Evolutionary conservation across 2,329 filamentous ascomycete genomes (phyloP).

Genomic region (Scleromitrula shiraiana): DNA sequence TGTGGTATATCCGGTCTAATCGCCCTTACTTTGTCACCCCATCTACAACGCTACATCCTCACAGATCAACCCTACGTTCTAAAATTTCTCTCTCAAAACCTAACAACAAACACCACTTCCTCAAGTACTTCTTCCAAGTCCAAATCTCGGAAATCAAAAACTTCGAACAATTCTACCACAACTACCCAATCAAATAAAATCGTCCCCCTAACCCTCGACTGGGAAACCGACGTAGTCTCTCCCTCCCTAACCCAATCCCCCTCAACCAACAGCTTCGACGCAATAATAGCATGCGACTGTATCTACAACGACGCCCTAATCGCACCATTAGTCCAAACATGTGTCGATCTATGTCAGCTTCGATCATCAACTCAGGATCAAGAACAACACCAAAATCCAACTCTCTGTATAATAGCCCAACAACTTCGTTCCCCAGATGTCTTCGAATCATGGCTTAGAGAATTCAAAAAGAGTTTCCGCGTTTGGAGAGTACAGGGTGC

Average conservation of each 20-base stretch:
- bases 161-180: background rate
- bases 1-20: conserved; percentile 80
- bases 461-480: conserved; percentile 58
- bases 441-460: conserved; percentile 71
- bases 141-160: conserved; percentile 18
- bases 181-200: conserved; percentile 1
- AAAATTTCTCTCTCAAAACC: conserved; percentile 67
- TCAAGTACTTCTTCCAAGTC: background rate
- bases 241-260: conserved; percentile 22
- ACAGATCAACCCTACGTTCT: conserved; percentile 87
- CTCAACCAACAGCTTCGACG: conserved; percentile 49
- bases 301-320: conserved; percentile 90
- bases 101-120: conserved; percentile 44
- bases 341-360: conserved; percentile 63
- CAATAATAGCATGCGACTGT: conserved; percentile 82
- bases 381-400: conserved; percentile 35
- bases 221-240: conserved; percentile 50
- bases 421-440: conserved; percentile 81
- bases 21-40: conserved; percentile 57
- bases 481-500: conserved; percentile 59
- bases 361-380: conserved; percentile 28
- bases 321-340: conserved; percentile 72
- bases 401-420: conserved; percentile 77
- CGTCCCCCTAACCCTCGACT: conserved; percentile 54
- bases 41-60: conserved; percentile 58